Evolutionary conservation across 306 rosid genomes (phyloP).

Genomic region (Cotoneaster glaucophyllus): DNA sequence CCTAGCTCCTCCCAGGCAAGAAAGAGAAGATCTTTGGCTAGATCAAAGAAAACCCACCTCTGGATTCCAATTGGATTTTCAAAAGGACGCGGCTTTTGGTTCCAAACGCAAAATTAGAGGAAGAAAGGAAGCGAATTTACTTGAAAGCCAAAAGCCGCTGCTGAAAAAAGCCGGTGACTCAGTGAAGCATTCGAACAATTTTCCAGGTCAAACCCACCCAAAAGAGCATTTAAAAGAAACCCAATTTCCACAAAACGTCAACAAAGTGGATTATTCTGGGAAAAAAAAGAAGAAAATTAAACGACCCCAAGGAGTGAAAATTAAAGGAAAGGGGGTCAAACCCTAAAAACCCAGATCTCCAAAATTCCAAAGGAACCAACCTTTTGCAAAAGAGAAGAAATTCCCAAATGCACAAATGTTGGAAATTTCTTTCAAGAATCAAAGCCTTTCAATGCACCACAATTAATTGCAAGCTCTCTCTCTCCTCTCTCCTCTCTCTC

Average conservation of each 20-base stretch:
- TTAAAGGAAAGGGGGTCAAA: slow-evolving; percentile 34
- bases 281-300: not conserved
- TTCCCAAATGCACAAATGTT: not conserved
- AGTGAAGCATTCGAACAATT: slow-evolving; percentile 8
- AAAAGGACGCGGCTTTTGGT: not conserved
- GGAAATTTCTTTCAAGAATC: slow-evolving; percentile 9
- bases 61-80: slow-evolving; percentile 15
- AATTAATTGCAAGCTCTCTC: slow-evolving; percentile 24
- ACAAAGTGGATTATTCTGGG: not conserved
- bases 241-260: slow-evolving; percentile 10
- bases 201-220: slow-evolving; percentile 10
- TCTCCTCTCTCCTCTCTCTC: slow-evolving; percentile 9
- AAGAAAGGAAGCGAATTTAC: slow-evolving; percentile 1
- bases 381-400: not conserved
- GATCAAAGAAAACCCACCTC: slow-evolving; percentile 24
- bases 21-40: not conserved
- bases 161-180: not conserved
- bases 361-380: slow-evolving; percentile 25
- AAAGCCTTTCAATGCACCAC: slow-evolving; percentile 17
- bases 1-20: not conserved
- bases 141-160: not conserved
- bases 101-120: not conserved
- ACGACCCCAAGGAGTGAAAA: slow-evolving; percentile 5
- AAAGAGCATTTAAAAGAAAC: not conserved
- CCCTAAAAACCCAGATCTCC: slow-evolving; percentile 76